A percentile compares a stretch with the other conserved stretches of the same genome.
Evolutionary conservation across 139 green algal genomes (phyloP).

Genomic region (Coelastrella sp.): DNA sequence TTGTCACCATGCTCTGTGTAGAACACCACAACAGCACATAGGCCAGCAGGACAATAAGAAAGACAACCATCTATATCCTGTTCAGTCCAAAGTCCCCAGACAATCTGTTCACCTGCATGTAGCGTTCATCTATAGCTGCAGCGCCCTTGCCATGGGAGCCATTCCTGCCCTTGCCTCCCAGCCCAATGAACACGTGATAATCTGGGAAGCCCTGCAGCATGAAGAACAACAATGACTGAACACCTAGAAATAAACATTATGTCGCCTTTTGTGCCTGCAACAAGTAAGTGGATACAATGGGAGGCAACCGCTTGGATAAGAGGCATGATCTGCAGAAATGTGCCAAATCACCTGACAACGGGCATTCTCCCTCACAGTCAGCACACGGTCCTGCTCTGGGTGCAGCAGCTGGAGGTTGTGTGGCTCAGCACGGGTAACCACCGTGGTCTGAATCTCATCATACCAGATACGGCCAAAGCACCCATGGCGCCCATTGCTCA

Average conservation of each 20-base stretch:
- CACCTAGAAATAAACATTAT: too few relatives aligned
- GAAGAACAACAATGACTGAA: neutral
- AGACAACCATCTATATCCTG: neutral
- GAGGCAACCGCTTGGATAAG: neutral
- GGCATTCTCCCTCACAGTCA: slow-evolving; percentile 75
- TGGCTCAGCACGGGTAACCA: slow-evolving; percentile 85
- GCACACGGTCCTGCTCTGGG: slow-evolving; percentile 67
- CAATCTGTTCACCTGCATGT: slow-evolving; percentile 58
- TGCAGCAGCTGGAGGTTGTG: slow-evolving; percentile 84
- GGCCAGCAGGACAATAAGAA: neutral
- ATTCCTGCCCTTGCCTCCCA: neutral
- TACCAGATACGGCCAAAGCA: slow-evolving; percentile 75
- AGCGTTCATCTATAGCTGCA: slow-evolving; percentile 44
- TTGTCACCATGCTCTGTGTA: neutral
- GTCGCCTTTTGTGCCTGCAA: too few relatives aligned
- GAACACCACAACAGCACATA: neutral
- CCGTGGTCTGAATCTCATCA: slow-evolving; percentile 69
- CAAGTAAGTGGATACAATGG: too few relatives aligned
- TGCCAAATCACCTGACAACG: slow-evolving; percentile 46
- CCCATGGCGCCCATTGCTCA: slow-evolving; percentile 54
- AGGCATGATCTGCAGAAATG: too few relatives aligned
- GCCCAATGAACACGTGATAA: slow-evolving; percentile 73
- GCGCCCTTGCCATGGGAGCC: slow-evolving; percentile 35
- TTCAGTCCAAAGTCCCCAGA: too few relatives aligned
- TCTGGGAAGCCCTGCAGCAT: slow-evolving; percentile 84